phyloP scores from a whole-genome alignment of 2,329 filamentous ascomycete genomes.

The Ambrosiella cleistominuta region DNA sequence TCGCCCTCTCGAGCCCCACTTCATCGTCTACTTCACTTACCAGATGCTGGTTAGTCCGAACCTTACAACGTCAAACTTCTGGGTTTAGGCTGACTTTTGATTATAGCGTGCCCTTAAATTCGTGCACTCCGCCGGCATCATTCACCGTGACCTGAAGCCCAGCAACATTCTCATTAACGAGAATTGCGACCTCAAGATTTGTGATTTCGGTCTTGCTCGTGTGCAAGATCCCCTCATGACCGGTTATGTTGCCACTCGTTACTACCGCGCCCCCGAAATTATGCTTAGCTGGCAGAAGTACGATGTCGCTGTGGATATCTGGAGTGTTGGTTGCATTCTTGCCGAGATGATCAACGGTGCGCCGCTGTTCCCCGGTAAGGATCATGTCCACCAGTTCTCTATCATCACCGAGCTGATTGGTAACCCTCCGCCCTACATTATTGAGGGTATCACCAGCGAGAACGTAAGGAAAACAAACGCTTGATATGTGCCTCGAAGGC shows the following conservation, averaged over 20 bases:
- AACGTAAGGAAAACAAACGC: constrained; percentile 47
- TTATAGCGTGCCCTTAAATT: constrained; percentile 87
- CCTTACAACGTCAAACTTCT: neutral
- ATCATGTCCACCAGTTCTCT: constrained; percentile 98
- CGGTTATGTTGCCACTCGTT: constrained; percentile 93
- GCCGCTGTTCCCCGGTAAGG: constrained; percentile 93
- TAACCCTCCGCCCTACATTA: constrained; percentile 94
- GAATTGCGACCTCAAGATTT: constrained; percentile 99
- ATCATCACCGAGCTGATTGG: constrained; percentile 97
- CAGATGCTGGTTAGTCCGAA: constrained; percentile 62
- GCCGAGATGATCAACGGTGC: constrained; percentile 99
- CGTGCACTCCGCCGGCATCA: constrained; percentile 93
- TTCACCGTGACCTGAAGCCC: constrained; percentile 93
- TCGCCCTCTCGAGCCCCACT: constrained; percentile 92
- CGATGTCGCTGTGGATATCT: constrained; percentile 96
- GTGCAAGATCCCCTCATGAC: constrained; percentile 99
- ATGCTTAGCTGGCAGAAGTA: constrained; percentile 99
- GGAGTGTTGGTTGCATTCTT: constrained; percentile 98
- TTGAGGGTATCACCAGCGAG: constrained; percentile 95
- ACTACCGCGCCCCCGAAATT: constrained; percentile 96
- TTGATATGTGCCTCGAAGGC: neutral
- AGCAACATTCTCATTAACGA: constrained; percentile 99
- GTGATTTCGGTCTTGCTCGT: constrained; percentile 91
- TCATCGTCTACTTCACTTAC: constrained; percentile 99
- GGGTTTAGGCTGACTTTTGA: neutral